Base-by-base conservation (phyloP, 139 green algal genomes). In the Closterium sp. region DNA sequence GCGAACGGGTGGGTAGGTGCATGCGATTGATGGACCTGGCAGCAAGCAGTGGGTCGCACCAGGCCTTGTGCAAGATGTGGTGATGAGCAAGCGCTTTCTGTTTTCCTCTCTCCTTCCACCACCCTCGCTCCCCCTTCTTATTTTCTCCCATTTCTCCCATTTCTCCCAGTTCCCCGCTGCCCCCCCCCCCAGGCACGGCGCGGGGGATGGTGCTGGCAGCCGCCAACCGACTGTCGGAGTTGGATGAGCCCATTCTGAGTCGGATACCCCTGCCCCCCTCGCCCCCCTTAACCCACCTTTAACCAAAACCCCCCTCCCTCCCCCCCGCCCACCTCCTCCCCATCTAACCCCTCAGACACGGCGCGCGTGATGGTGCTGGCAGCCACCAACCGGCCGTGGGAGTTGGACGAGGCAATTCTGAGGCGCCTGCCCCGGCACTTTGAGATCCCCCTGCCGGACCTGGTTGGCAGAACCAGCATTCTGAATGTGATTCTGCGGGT, bases 371-470 rank as follows among this genome's bases (percentile, higher is more conserved):
- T 97, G 89, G 95, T 97, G 88, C 91, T 97, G 87, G 96, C 94
- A 4, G 96, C 96, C 35, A 97, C 96, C 84, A 97, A 97, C 92
- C 87, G 96, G 28, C 96, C 96, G 16, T 95, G 95, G 86, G 96
- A 97, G 89, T 88, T 97, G 35, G 96, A 97, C 84, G 96, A 97
- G 86, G 96, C 96, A 2, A 96, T 96, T 85, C 93, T 97, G 35
- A 94, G 96, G 30, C 92, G 96, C 10, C 89, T 93, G 30, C 91
- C 91, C 4, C 43, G 91, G 12, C 92, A 25, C 7, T 93, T 93
- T n/a, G 86, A 93, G 34, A 88, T 93, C 23, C 33, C 33, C 33
- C 55, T 93, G 34, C 91, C 91, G 9, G 89, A 94, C 30, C 21
- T 32, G 21, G 43, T 28, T 8, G 32, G 90, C n/a, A 31, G 90